Conservation (phyloP, 2,329 filamentous ascomycete genomes). For the Colletotrichum tanaceti region DNA sequence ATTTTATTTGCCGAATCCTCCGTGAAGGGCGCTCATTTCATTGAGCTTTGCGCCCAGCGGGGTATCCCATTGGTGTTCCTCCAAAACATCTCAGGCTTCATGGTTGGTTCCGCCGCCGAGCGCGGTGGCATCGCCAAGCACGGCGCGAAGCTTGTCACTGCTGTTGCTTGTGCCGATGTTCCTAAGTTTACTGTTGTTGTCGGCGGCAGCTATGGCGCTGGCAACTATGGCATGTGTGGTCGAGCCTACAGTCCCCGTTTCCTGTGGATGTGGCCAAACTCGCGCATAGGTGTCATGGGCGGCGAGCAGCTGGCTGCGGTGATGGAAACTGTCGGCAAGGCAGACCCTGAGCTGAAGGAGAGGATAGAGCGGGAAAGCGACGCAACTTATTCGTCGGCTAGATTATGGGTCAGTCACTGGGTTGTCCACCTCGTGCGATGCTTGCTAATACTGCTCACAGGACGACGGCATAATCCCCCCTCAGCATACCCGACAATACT, state of each 20-base stretch:
- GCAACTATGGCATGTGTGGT: slow-evolving; percentile 99
- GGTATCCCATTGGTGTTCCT: slow-evolving; percentile 91
- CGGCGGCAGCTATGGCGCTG: slow-evolving; percentile 91
- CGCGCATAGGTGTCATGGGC: slow-evolving; percentile 97
- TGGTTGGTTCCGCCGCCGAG: slow-evolving; percentile 94
- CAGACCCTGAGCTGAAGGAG: slow-evolving; percentile 82
- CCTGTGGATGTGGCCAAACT: slow-evolving; percentile 97
- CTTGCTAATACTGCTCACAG: slow-evolving; percentile 50
- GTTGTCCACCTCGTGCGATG: slow-evolving; percentile 19
- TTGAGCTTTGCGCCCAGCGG: slow-evolving; percentile 92
- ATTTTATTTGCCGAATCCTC: slow-evolving; percentile 91
- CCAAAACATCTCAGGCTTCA: slow-evolving; percentile 98
- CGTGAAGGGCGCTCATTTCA: slow-evolving; percentile 95
- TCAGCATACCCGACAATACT: slow-evolving; percentile 77
- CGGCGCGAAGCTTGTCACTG: slow-evolving; percentile 95
- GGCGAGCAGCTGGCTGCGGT: slow-evolving; percentile 90
- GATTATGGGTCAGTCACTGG: slow-evolving; percentile 77
- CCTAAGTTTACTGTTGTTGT: slow-evolving; percentile 98
- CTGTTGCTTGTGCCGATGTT: slow-evolving; percentile 92
- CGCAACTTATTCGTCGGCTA: slow-evolving; percentile 86
- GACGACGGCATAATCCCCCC: slow-evolving; percentile 85
- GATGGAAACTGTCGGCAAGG: slow-evolving; percentile 92
- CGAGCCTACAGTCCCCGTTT: slow-evolving; percentile 92
- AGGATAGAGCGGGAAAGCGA: slow-evolving; percentile 93
- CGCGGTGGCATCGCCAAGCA: slow-evolving; percentile 97